phyloP scores from a whole-genome alignment of 257 asterid genomes.

The Gentiana dahurica region DNA sequence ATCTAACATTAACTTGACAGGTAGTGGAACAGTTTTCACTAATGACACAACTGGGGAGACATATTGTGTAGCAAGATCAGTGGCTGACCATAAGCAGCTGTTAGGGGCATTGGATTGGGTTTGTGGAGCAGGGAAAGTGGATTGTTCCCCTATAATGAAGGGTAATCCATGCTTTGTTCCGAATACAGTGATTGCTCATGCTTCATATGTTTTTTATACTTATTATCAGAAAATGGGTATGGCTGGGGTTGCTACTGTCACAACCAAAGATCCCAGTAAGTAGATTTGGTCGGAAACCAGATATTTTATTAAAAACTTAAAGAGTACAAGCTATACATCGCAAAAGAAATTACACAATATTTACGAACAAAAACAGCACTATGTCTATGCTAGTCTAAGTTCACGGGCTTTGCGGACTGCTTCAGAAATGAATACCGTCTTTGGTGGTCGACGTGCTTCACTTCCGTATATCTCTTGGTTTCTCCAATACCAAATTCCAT shows the following conservation, averaged over 20 bases:
- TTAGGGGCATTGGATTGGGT: conserved; percentile 95
- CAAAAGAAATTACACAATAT: no score
- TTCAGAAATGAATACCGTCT: no score
- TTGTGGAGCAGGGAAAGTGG: conserved; percentile 87
- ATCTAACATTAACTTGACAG: conserved; percentile 65
- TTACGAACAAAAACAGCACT: no score
- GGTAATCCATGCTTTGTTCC: conserved; percentile 75
- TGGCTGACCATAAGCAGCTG: conserved; percentile 63
- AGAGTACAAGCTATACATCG: no score
- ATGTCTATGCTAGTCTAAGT: no score
- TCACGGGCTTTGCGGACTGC: no score
- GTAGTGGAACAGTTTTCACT: conserved; percentile 70
- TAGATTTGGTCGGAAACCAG: not conserved
- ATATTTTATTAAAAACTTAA: no score
- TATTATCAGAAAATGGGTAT: conserved; percentile 68
- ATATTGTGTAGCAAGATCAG: no score
- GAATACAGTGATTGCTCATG: conserved; percentile 56
- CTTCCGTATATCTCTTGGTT: no score
- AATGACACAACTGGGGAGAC: conserved; percentile 82
- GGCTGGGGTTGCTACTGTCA: conserved; percentile 74
- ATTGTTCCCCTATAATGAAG: conserved; percentile 61
- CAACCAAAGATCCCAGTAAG: conserved; percentile 82
- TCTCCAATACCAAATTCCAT: no score
- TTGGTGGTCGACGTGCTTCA: no score
- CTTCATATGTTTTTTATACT: conserved; percentile 85